Percentiles rank a stretch among this genome's conserved stretches.
Evolutionary conservation across 768 basidiomycete genomes (phyloP).

Genomic region (Russula olivacea): DNA sequence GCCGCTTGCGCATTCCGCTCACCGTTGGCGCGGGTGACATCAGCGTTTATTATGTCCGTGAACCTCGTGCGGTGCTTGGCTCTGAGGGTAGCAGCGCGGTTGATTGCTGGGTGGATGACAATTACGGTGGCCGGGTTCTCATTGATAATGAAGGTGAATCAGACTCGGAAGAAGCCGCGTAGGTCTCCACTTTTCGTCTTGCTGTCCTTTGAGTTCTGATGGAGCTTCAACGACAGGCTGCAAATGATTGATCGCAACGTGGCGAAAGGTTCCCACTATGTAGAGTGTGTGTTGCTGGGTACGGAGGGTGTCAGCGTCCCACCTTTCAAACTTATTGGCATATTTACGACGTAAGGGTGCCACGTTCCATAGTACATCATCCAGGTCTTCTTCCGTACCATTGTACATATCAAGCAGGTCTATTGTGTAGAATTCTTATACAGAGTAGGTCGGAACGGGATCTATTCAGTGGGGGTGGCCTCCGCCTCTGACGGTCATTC

Average conservation of each 20-base stretch:
- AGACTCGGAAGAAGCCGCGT: slow-evolving; percentile 59
- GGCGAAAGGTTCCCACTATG: slow-evolving; percentile 82
- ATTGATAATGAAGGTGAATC: slow-evolving; percentile 74
- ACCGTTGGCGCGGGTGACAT: slow-evolving; percentile 86
- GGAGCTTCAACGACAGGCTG: slow-evolving; percentile 43
- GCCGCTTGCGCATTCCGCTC: slow-evolving; percentile 76
- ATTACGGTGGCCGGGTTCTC: slow-evolving; percentile 67
- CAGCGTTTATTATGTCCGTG: slow-evolving; percentile 82
- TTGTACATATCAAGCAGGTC: not conserved
- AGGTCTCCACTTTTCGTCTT: slow-evolving; percentile 31
- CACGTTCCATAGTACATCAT: not conserved
- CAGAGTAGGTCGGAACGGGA: not conserved
- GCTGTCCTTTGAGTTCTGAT: not conserved
- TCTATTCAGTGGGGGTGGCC: not conserved
- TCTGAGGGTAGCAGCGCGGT: slow-evolving; percentile 55
- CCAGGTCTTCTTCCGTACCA: not conserved
- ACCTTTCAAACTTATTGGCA: slow-evolving; percentile 85
- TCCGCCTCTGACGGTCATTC: not conserved
- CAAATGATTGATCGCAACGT: slow-evolving; percentile 84
- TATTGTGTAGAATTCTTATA: slow-evolving; percentile 5
- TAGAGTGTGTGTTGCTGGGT: slow-evolving; percentile 84
- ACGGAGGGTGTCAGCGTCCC: slow-evolving; percentile 79
- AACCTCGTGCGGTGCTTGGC: slow-evolving; percentile 52
- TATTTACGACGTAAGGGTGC: slow-evolving; percentile 63
- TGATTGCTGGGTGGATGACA: slow-evolving; percentile 98